Conservation (phyloP, 257 asterid genomes). For the Rehmannia glutinosa region DNA sequence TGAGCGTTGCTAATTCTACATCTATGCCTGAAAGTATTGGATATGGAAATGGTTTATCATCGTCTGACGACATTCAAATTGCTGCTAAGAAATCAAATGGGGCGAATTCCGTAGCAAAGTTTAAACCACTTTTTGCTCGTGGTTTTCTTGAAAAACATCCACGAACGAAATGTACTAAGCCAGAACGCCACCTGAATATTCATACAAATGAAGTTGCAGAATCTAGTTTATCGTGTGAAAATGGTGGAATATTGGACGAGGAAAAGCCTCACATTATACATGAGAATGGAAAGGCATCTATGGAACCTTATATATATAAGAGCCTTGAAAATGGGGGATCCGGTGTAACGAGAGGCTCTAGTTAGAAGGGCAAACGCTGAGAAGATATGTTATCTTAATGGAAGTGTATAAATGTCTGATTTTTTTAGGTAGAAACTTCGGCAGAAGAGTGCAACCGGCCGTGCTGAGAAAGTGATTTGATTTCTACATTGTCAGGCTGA, state of each 20-base stretch:
- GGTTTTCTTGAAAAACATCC: conserved; percentile 68
- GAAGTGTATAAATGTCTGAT: conserved; percentile 4
- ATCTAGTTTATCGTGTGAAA: conserved; percentile 20
- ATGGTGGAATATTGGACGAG: conserved; percentile 21
- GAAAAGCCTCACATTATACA: conserved; percentile 12
- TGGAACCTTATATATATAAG: conserved; percentile 15
- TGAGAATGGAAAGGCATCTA: conserved; percentile 26
- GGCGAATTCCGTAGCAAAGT: conserved; percentile 24
- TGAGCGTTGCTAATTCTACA: conserved; percentile 13
- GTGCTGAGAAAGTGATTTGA: conserved; percentile 1
- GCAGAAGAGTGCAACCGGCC: conserved; percentile 15
- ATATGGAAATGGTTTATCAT: conserved; percentile 17
- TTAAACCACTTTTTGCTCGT: conserved; percentile 49
- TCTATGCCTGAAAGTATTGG: conserved; percentile 14
- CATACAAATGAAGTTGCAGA: conserved; percentile 17
- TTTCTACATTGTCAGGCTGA: not conserved
- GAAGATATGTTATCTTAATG: too few relatives aligned
- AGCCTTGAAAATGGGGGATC: conserved; percentile 32
- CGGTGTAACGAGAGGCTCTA: conserved; percentile 1
- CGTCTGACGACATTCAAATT: conserved; percentile 17
- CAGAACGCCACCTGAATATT: too few relatives aligned
- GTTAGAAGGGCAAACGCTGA: conserved; percentile 12
- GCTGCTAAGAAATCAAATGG: conserved; percentile 31
- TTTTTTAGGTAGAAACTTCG: conserved; percentile 8
- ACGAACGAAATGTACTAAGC: conserved; percentile 21